Percentiles rank a stretch among this genome's conserved stretches.
These are phyloP conservation scores for Aspergillus wentii DNA, from an alignment of 495 filamentous ascomycete genomes.

Conservation along the genomic window DNA sequence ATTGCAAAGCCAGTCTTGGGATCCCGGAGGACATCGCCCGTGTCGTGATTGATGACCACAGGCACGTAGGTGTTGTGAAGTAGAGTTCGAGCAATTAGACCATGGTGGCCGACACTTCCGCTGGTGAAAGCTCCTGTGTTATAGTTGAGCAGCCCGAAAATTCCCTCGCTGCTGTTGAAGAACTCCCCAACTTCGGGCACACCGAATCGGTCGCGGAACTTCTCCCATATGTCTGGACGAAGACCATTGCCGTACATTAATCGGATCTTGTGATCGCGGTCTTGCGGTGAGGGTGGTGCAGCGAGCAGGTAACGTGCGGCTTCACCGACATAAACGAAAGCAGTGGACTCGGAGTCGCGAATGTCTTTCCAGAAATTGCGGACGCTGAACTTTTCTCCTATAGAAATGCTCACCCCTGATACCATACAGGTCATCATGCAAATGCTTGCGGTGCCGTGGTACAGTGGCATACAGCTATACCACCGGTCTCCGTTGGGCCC, in stretches of 20 bases:
- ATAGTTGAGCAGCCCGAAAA: conserved; percentile 55
- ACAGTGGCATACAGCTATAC: conserved; percentile 78
- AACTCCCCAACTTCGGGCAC: conserved; percentile 58
- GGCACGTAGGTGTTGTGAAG: conserved; percentile 54
- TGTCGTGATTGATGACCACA: conserved; percentile 63
- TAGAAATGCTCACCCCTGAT: conserved; percentile 56
- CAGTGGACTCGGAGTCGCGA: conserved; percentile 60
- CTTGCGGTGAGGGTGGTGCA: conserved; percentile 56
- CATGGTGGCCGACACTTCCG: conserved; percentile 69
- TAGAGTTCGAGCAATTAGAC: conserved; percentile 46
- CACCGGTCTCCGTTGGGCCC: conserved; percentile 54
- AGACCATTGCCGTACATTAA: conserved; percentile 75
- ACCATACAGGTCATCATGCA: conserved; percentile 48
- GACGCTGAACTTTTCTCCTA: conserved; percentile 66
- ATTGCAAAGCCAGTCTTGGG: conserved; percentile 61
- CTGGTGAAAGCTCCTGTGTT: conserved; percentile 55
- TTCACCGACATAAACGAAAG: conserved; percentile 82
- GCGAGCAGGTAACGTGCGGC: conserved; percentile 72
- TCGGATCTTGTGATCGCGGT: conserved; percentile 60
- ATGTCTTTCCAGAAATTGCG: conserved; percentile 73
- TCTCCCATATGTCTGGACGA: conserved; percentile 70
- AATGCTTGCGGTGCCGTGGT: conserved; percentile 70
- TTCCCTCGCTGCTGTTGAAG: conserved; percentile 62
- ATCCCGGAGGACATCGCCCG: conserved; percentile 59
- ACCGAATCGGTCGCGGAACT: conserved; percentile 60